phyloP scores from a whole-genome alignment of 2,329 filamentous ascomycete species.

The Biscogniauxia sp. region DNA sequence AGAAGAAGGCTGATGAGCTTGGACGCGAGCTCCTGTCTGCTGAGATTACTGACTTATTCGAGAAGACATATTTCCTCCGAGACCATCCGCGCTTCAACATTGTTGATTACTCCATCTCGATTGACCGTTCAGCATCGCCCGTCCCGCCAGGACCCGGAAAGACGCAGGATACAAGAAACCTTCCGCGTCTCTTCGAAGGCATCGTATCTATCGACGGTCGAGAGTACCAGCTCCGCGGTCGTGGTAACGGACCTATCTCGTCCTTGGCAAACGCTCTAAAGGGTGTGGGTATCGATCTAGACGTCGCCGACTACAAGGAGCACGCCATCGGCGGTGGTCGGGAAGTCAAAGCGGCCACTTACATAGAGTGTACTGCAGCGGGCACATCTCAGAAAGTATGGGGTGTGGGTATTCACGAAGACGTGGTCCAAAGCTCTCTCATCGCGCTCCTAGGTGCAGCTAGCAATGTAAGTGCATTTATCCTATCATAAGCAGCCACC shows the following conservation, averaged over 20 bases:
- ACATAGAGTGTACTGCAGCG: conserved; percentile 79
- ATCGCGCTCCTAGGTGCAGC: conserved; percentile 83
- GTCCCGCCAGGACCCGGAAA: conserved; percentile 65
- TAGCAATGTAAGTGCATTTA: conserved; percentile 66
- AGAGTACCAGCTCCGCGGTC: conserved; percentile 75
- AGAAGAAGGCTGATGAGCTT: conserved; percentile 73
- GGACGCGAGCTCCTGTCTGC: conserved; percentile 79
- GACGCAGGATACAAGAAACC: conserved; percentile 72
- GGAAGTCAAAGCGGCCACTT: conserved; percentile 89
- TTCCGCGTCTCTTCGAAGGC: conserved; percentile 80
- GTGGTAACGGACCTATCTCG: conserved; percentile 88
- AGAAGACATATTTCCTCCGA: conserved; percentile 80
- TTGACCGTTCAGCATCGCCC: conserved; percentile 77
- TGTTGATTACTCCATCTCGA: conserved; percentile 86
- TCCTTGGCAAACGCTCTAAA: conserved; percentile 80
- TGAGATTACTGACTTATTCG: conserved; percentile 87
- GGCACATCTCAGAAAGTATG: conserved; percentile 72
- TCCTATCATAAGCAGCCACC: not conserved
- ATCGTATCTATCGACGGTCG: conserved; percentile 77
- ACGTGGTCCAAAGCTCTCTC: conserved; percentile 86
- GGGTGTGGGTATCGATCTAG: conserved; percentile 77
- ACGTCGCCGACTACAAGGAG: conserved; percentile 94
- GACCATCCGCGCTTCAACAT: conserved; percentile 82
- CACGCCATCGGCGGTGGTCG: conserved; percentile 82
- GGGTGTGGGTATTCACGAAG: conserved; percentile 89